Conservation (phyloP, 2,329 filamentous ascomycete species). For the Fusarium sambucinum region DNA sequence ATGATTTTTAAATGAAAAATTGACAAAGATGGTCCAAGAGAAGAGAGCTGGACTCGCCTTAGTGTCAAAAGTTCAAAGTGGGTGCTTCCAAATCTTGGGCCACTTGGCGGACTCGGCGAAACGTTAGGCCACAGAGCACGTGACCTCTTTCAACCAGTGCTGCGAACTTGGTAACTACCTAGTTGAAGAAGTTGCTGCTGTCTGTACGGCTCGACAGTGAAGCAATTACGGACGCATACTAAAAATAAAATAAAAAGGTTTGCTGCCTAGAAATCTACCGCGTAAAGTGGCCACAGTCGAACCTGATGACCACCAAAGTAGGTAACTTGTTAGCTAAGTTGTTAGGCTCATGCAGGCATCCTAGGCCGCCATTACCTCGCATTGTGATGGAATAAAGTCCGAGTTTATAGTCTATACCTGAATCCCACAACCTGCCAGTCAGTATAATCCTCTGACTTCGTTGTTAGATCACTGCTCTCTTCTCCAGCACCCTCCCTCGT, state of each 20-base stretch:
- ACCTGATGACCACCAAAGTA: not conserved
- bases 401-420: conserved; percentile 61
- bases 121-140: conserved; percentile 21
- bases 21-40: conserved; percentile 6
- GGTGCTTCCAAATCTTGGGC: conserved; percentile 31
- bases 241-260: too few species aligned
- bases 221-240: too few species aligned
- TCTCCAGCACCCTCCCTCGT: conserved; percentile 50
- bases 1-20: conserved; percentile 6
- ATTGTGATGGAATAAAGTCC: not conserved
- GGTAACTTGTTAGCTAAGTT: too few species aligned
- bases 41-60: conserved; percentile 20
- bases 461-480: conserved; percentile 46
- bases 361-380: not conserved
- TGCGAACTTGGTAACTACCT: too few species aligned
- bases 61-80: conserved; percentile 23
- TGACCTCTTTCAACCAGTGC: conserved; percentile 8
- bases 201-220: too few species aligned
- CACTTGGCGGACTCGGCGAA: conserved; percentile 30
- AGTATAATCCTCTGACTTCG: conserved; percentile 68
- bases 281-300: not conserved
- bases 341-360: not conserved
- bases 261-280: not conserved
- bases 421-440: conserved; percentile 71
- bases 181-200: too few species aligned